Conservation (phyloP, 805 yeast genomes). For the Spencermartinsiella europaea region DNA sequence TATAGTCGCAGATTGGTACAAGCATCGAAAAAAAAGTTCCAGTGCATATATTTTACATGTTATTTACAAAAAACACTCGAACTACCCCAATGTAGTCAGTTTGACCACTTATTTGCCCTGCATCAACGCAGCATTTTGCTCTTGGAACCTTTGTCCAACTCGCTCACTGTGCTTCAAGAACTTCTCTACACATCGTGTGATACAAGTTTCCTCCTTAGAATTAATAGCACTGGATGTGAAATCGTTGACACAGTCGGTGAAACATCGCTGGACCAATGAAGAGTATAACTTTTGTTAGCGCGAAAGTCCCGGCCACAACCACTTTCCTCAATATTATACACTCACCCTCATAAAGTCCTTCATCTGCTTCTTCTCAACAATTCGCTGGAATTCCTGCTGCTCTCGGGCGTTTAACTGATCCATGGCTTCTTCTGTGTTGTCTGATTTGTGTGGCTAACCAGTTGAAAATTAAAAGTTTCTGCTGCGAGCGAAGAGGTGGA, state of each 20-base stretch:
- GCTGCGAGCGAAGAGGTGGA: too few species aligned
- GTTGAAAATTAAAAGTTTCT: not conserved
- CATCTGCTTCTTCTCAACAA: conserved; percentile 97
- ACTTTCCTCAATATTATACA: conserved; percentile 11
- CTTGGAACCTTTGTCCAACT: conserved; percentile 98
- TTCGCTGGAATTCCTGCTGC: conserved; percentile 92
- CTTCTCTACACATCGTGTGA: conserved; percentile 91
- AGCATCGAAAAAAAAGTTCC: too few species aligned
- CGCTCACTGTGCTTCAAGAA: conserved; percentile 97
- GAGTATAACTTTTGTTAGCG: conserved; percentile 55
- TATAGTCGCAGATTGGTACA: too few species aligned
- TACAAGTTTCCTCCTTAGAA: conserved; percentile 77
- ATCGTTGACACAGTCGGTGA: conserved; percentile 95
- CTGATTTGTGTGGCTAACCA: not conserved
- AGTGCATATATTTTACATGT: too few species aligned
- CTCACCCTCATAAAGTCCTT: conserved; percentile 91
- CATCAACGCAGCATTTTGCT: conserved; percentile 47
- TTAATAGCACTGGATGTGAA: conserved; percentile 90
- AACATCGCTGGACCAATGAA: conserved; percentile 92
- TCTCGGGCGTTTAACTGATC: conserved; percentile 92
- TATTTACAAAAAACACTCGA: too few species aligned
- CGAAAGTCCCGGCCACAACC: not conserved
- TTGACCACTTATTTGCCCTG: too few species aligned
- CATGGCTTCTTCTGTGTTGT: conserved; percentile 55
- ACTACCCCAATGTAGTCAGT: too few species aligned